Conservation (phyloP, 495 filamentous ascomycete genomes). For the Talaromyces trachyspermus region DNA sequence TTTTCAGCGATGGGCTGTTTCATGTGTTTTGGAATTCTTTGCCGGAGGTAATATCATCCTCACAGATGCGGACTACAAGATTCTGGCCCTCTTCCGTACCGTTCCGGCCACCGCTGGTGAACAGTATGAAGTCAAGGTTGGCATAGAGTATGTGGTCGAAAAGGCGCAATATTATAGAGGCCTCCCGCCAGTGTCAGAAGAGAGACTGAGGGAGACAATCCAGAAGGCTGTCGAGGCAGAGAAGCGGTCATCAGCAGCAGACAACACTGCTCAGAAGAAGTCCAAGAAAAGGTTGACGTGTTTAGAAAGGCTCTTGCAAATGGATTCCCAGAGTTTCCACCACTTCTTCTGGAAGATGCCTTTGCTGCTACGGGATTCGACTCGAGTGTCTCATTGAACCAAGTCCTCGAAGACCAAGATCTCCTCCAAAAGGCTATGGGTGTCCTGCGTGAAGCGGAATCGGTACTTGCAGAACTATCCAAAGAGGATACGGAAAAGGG, state of each 20-base stretch:
- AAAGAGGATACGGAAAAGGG: slow-evolving; percentile 41
- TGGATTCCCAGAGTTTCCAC: slow-evolving; percentile 79
- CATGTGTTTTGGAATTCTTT: slow-evolving; percentile 89
- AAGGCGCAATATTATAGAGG: slow-evolving; percentile 76
- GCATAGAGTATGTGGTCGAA: slow-evolving; percentile 69
- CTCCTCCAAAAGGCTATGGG: slow-evolving; percentile 55
- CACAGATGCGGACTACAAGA: slow-evolving; percentile 70
- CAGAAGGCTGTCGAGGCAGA: slow-evolving; percentile 53
- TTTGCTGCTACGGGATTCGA: slow-evolving; percentile 64
- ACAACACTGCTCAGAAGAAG: slow-evolving; percentile 58
- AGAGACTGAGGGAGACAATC: slow-evolving; percentile 62
- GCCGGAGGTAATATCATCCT: slow-evolving; percentile 92
- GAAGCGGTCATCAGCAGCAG: slow-evolving; percentile 36
- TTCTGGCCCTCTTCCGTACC: slow-evolving; percentile 71
- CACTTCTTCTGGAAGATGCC: slow-evolving; percentile 78
- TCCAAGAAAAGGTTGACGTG: slow-evolving; percentile 71
- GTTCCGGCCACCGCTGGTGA: slow-evolving; percentile 68
- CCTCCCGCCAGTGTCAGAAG: slow-evolving; percentile 62
- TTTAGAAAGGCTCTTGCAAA: slow-evolving; percentile 72
- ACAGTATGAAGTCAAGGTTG: slow-evolving; percentile 62
- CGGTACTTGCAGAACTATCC: slow-evolving; percentile 37
- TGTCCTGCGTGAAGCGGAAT: slow-evolving; percentile 57
- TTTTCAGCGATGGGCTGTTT: slow-evolving; percentile 86
- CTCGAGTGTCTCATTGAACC: slow-evolving; percentile 51
- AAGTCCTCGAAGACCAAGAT: slow-evolving; percentile 59